phyloP scores from a whole-genome alignment of 192 early-diverging fungal species.

The Umbelopsis isabellina region DNA sequence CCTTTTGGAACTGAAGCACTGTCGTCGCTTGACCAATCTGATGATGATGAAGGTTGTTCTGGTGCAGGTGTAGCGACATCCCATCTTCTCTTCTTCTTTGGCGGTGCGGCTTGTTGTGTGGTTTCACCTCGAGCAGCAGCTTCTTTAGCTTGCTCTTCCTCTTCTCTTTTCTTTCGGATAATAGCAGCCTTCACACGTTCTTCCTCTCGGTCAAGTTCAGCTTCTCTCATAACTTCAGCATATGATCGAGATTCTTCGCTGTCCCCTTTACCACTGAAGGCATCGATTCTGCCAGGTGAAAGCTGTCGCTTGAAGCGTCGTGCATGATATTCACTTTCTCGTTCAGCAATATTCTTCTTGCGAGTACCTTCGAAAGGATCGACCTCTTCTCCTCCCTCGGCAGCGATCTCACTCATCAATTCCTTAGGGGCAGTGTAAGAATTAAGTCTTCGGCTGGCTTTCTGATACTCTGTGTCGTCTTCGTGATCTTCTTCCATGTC shows the following conservation, averaged over 20 bases:
- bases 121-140: slow-evolving; percentile 42
- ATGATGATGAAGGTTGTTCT: slow-evolving; percentile 47
- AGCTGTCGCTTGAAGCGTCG: slow-evolving; percentile 78
- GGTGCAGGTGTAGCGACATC: slow-evolving; percentile 63
- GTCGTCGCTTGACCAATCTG: slow-evolving; percentile 62
- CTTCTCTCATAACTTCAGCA: slow-evolving; percentile 83
- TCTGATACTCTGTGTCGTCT: slow-evolving; percentile 37
- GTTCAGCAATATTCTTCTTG: slow-evolving; percentile 71
- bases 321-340: slow-evolving; percentile 87
- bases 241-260: slow-evolving; percentile 68
- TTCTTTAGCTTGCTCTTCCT: slow-evolving; percentile 46
- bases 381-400: slow-evolving; percentile 50
- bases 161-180: slow-evolving; percentile 73
- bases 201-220: slow-evolving; percentile 84
- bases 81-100: slow-evolving; percentile 79
- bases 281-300: slow-evolving; percentile 82
- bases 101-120: slow-evolving; percentile 24
- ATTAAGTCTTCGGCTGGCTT: slow-evolving; percentile 56
- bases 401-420: slow-evolving; percentile 69
- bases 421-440: slow-evolving; percentile 85
- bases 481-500: slow-evolving; percentile 60
- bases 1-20: slow-evolving; percentile 43
- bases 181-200: slow-evolving; percentile 71
- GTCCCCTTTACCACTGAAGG: slow-evolving; percentile 59
- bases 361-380: slow-evolving; percentile 68